Evolutionary conservation across 768 basidiomycete genomes (phyloP), one percentile per base, ranked within the genome.

Genomic region (Phanerodontia chrysosporium): DNA sequence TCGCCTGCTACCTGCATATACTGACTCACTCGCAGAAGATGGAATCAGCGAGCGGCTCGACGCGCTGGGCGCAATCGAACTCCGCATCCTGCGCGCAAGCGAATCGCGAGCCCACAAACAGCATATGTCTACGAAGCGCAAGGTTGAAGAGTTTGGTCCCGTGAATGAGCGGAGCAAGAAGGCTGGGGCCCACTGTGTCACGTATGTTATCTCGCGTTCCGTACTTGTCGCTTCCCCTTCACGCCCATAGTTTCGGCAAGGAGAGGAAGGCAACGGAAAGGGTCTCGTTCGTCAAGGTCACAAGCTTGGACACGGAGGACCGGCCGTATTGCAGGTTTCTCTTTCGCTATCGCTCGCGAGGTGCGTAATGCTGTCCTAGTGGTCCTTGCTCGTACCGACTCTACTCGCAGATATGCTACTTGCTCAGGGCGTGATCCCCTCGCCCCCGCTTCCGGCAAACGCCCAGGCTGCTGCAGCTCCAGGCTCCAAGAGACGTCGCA

Each of bases 151-250:
- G 27, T 27, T 64, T 18, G 64, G 60, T 3, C 52, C 60, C 12
- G 58, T 64, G 25, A 57, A 64, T 27, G 63, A 64, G 51, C 52
- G 45, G 25, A 53, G 42, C 2, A 64, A 64, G 55, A 61, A 64
- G 46, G 53, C 49, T 2, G 60, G 60, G 5, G 45, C 39, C n/a
- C 63, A 64, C 39, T 61, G 63, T 46, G 57, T 64, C 25, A 21
- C 58, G 63, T 64, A 49, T 14, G 60, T 49, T 51, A 14, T 27
- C 27, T 14, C 18, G 45, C 25, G 28, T 28, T 28, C 14, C 28
- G 25, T 6, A 22, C 14, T 8, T 12, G 12, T 25, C 24, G 48
- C 24, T 49, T 14, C 24, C 16, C 22, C 3, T 28, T 16, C 6
- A 8, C 24, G 16, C 14, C 24, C 9, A 12, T 18, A 49, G 48